phyloP scores from a whole-genome alignment of 345 rosid species.

The Populus simonii region DNA sequence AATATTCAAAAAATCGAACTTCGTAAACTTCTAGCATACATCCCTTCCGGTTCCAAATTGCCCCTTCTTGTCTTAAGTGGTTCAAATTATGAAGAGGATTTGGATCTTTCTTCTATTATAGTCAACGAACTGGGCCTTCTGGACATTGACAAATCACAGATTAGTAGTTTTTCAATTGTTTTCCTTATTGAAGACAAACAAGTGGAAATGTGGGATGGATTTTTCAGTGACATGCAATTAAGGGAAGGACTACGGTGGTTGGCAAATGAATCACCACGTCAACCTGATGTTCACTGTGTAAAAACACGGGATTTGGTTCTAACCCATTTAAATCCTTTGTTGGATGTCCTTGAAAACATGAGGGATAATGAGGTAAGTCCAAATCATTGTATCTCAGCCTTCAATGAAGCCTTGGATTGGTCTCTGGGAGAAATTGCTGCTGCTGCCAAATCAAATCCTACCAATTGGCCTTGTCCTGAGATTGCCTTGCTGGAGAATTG shows the following conservation, averaged over 20 bases:
- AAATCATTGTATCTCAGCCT: conserved; percentile 62
- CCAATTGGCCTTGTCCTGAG: conserved; percentile 86
- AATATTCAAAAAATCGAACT: conserved; percentile 59
- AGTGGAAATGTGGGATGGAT: conserved; percentile 40
- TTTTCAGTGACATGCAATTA: conserved; percentile 62
- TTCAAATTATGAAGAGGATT: conserved; percentile 33
- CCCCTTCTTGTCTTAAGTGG: conserved; percentile 74
- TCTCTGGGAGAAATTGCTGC: conserved; percentile 42
- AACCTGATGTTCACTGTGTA: conserved; percentile 52
- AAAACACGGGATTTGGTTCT: conserved; percentile 57
- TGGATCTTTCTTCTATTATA: conserved; percentile 42
- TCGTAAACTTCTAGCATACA: conserved; percentile 50
- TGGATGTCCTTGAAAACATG: conserved; percentile 48
- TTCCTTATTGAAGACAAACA: conserved; percentile 51
- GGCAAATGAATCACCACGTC: conserved; percentile 68
- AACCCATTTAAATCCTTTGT: conserved; percentile 45
- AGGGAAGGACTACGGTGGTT: conserved; percentile 85
- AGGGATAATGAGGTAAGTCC: conserved; percentile 50
- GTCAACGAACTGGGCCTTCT: conserved; percentile 54
- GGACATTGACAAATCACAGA: conserved; percentile 61
- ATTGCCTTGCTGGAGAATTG: conserved; percentile 39
- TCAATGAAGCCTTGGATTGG: conserved; percentile 74
- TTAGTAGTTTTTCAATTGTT: conserved; percentile 48
- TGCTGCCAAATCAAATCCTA: conserved; percentile 61
- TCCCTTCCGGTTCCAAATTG: conserved; percentile 62